Evolutionary conservation across 2,329 filamentous ascomycete genomes (phyloP).

Genomic region (Diaporthe longicolla): DNA sequence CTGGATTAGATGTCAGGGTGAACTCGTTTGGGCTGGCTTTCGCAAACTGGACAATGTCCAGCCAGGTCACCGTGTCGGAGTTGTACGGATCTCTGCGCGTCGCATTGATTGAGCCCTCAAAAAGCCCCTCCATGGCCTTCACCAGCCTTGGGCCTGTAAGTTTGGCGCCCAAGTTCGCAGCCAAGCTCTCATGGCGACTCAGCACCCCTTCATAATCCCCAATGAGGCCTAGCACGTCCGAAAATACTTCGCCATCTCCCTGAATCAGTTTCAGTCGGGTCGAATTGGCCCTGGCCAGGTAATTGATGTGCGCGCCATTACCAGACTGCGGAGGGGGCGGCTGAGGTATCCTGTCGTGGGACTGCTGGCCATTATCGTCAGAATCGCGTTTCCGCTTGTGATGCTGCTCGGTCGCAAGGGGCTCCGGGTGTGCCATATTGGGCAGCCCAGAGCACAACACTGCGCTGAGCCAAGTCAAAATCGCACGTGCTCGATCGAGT

Average conservation of each 20-base stretch:
- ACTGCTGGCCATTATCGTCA: conserved; percentile 58
- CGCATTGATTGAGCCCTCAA: conserved; percentile 81
- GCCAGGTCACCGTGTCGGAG: conserved; percentile 76
- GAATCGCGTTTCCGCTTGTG: conserved; percentile 64
- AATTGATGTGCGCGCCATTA: conserved; percentile 64
- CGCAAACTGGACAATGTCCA: conserved; percentile 88
- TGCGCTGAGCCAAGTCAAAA: conserved; percentile 28
- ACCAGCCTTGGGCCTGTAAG: conserved; percentile 86
- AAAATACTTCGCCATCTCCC: conserved; percentile 76
- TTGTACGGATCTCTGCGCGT: conserved; percentile 70
- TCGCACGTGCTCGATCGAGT: conserved; percentile 10
- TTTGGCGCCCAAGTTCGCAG: conserved; percentile 86
- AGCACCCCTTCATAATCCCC: conserved; percentile 86
- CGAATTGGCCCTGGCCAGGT: conserved; percentile 61
- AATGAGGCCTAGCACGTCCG: conserved; percentile 79
- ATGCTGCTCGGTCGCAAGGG: conserved; percentile 49
- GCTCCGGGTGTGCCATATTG: conserved; percentile 57
- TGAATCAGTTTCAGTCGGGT: conserved; percentile 66
- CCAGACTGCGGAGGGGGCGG: conserved; percentile 60
- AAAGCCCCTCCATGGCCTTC: conserved; percentile 87
- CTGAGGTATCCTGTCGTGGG: conserved; percentile 59
- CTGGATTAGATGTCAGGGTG: conserved; percentile 76
- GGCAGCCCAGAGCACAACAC: conserved; percentile 42
- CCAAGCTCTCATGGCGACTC: conserved; percentile 88
- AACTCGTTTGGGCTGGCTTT: conserved; percentile 86